Evolutionary conservation across 768 basidiomycete species (phyloP), one percentile per base, ranked within the genome.

Genomic region (Amanita polypyramis): DNA sequence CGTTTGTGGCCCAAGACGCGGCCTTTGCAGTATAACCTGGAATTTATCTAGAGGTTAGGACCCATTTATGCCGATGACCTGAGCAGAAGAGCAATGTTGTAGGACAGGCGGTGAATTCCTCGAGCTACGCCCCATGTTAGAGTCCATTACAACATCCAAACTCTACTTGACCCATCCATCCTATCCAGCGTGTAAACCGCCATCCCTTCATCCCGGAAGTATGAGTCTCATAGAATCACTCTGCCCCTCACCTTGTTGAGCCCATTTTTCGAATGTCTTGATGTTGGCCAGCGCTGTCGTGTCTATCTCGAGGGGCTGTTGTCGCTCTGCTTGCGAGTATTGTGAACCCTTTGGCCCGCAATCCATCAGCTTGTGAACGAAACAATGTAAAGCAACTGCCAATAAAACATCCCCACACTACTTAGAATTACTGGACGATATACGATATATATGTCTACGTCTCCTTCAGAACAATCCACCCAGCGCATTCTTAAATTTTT

Each of bases 1-100:
- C 96, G 90, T 75, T 97, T 97, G 88, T 95, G 90, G 55, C 94
- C 92, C 60, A 97, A 76, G 64, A 99, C 82, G 61, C 96, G 92
- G 67, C 91, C 96, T 77, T 96, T 98, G 70, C 69, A 67, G 79
- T 96, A 95, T 62, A 96, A 80, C 79, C 94, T 95, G 64, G 32
- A 53, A 48, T 47, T 23, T 30, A 41, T 55, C 49, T 27, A 54
- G 17, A 52, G 47, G 51, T 59, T 50, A 58, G 56, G 44, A 55
- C 20, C 47, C 45, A 33, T 47, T 27, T 30, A 42, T 51, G 45
- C 42, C 51, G 27, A 47, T 35, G 34, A 14, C 47, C 19, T 17
- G 33, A n/a, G 34, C 23, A 21, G 21, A 38, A 33, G 29, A 20
- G 37, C 34, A 30, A 14, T 14, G 21, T 21, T 32, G 19, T 15